Evolutionary conservation across 495 filamentous ascomycete species (phyloP), one percentile per base, ranked within the genome.

Genomic region (Astrothelium subdiscretum): DNA sequence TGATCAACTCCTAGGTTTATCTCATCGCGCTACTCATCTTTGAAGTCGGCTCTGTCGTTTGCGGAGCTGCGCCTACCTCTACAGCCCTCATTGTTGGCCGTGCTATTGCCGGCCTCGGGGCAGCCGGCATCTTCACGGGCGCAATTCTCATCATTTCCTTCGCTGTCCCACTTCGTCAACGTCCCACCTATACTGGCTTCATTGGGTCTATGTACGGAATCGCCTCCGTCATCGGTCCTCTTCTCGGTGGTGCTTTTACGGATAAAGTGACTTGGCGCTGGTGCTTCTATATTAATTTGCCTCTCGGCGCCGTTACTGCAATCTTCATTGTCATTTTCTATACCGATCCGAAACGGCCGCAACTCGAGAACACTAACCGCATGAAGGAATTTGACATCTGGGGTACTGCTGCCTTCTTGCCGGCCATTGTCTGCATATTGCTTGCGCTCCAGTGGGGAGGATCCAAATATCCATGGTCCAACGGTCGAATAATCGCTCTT

Each of bases 191-290:
- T 72, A 86, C 82, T 11, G 88, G 89, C 20, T 58, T 90, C 11
- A 77, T 96, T 57, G 87, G 87, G n/a, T 82, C 78, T 62, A 89
- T 92, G 82, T 94, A 87, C 69, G 91, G 88, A 15, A 79, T 96
- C 51, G 86, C 91, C 0, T 85, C 80, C 31, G 72, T 75, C 12
- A 66, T 67, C 32, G 73, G 73, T 2, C 73, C 73, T 4, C 61
- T 75, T 31, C 61, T 75, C 51, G 72, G 72, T 6, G 72, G 72
- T 13, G 72, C 69, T 8, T 74, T 74, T 62, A 74, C 72, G 2
- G 70, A 71, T 51, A 61, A 69, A 18, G 44, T 74, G 1, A 67
- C 69, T 20, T 74, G 72, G 72, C 59, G 72, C 2, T 73, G 71
- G 72, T 74, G 72, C 61, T 75, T 75, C 66, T 77, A 75, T 60